Base-by-base conservation (phyloP, 352 stramenopile genomes). In the Phytophthora cactorum region DNA sequence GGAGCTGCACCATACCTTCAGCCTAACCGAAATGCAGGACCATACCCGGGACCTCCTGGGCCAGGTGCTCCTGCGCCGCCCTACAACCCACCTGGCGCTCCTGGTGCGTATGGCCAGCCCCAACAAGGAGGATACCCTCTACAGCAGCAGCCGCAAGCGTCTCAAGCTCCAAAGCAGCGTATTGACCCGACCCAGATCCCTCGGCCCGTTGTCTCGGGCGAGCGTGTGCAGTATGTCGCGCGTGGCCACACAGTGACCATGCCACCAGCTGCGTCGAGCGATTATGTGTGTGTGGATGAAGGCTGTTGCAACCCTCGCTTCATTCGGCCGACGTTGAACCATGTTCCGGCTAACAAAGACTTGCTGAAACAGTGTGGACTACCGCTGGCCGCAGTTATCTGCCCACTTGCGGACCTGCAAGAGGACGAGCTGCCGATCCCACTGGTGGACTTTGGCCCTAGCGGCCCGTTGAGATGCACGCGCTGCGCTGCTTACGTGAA, bases 161-260 rank as follows among this genome's bases (percentile, higher is more conserved):
- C 61, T 43, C 77, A 87, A 59, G 61, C 76, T 10, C 80, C 88
- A 3, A 88, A 88, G 63, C 87, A 93, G 58, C 85, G 88, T 6
- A 97, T 97, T 59, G 89, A 97, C 53, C 89, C 89, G 9, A 94
- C 86, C 36, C 88, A 96, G 65, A 97, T 97, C 59, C 89, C 89
- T 12, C 89, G 89, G 41, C 89, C 89, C 12, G 70, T 91, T 27
- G 86, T 93, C 25, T 82, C 78, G 9, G 54, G 70, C 2, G 87
- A 96, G 38, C 75, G 74, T 34, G 75, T 86, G 44, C 84, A 91
- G 68, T 96, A 96, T 72, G 68, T 94, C 31, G 84, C 88, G 1
- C 84, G 84, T 2, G 88, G 86, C 4, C 84, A 93, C 74, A 96
- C 88, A 0, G 81, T 96, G 43, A 92, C 88, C 9, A 92, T 94